Evolutionary conservation across 1,284 basidiomycete genomes (phyloP).

Genomic region (Agaricales sp.): DNA sequence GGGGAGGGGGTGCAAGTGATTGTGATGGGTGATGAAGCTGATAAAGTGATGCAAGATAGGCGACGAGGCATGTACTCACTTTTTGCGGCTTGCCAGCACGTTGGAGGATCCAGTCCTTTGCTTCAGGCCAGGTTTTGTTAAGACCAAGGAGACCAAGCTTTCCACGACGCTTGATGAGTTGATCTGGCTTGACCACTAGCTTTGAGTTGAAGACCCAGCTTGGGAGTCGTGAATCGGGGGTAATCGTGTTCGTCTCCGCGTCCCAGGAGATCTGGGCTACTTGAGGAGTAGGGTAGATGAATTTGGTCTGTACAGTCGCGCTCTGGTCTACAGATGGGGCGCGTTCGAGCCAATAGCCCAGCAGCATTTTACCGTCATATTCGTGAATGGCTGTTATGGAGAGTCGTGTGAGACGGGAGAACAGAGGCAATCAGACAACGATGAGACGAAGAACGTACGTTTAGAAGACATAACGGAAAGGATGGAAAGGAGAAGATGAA

Average conservation of each 20-base stretch:
- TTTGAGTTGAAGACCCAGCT: constrained; percentile 82
- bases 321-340: constrained; percentile 54
- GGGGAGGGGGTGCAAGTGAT: too few species aligned
- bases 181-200: constrained; percentile 92
- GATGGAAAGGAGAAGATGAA: constrained; percentile 12
- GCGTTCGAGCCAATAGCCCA: constrained; percentile 89
- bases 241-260: constrained; percentile 70
- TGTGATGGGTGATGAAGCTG: too few species aligned
- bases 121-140: constrained; percentile 88
- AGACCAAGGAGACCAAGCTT: constrained; percentile 93
- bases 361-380: constrained; percentile 90
- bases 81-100: constrained; percentile 92
- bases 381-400: constrained; percentile 65
- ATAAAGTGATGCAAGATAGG: too few species aligned
- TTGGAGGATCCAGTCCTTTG: constrained; percentile 80
- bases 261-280: constrained; percentile 88
- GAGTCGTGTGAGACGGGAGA: constrained; percentile 10
- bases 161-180: constrained; percentile 98
- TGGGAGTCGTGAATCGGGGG: constrained; percentile 67
- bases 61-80: constrained; percentile 34
- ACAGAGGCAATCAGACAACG: constrained; percentile 45
- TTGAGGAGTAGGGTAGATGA: constrained; percentile 56
- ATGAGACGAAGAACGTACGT: constrained; percentile 15
- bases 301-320: constrained; percentile 45
- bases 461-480: constrained; percentile 18